Base-by-base conservation (phyloP, 2,329 filamentous ascomycete species). In the Alternaria dauci region DNA sequence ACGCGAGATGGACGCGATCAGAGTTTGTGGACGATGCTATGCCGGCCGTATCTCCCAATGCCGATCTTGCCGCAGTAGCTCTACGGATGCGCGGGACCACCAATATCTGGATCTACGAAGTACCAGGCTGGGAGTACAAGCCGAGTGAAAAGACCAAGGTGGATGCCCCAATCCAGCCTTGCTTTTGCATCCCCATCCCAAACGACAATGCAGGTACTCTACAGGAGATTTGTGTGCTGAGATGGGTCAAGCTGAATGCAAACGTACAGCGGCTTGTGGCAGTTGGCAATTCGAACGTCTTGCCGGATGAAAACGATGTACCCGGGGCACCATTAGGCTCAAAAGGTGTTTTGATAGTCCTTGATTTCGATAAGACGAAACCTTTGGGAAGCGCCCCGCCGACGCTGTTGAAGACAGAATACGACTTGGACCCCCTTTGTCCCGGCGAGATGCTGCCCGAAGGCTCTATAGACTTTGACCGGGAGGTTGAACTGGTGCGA, bases 11-110 rank as follows among this genome's bases (percentile, higher is more conserved):
- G 75, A 78, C 74, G 7, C 72, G 77, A 23, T 76, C 76, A 4
- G 77, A 79, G 28, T 78, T 76, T 16, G 68, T 79, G 11, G 78
- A 80, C 56, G 78, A 79, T 61, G 76, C 78, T 18, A 76, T 80
- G 69, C 78, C 78, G 4, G 76, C 78, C 5, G 73, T 80, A 5
- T 80, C 78, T 7, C 74, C 74, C 2, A 75, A 76, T 39, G 73
- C 73, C 4, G 75, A 78, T 57, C 68, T 78, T 12, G 76, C 78
- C 5, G 78, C 78, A 34, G 72, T 80, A 14, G 78, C 78, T 20
- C 67, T 79, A 20, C 71, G 76, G 8, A 77, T 78, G 67, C 72
- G 74, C 1, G 76, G 76, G 11, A 76, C 72, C 1, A 79, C 76
- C n/a, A 76, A 74, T 26, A 73, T 79, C 46, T 78, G 77, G 76